These are phyloP conservation scores for Schizothecium vesticola DNA, from an alignment of 495 filamentous ascomycete genomes.

Conservation along the genomic window DNA sequence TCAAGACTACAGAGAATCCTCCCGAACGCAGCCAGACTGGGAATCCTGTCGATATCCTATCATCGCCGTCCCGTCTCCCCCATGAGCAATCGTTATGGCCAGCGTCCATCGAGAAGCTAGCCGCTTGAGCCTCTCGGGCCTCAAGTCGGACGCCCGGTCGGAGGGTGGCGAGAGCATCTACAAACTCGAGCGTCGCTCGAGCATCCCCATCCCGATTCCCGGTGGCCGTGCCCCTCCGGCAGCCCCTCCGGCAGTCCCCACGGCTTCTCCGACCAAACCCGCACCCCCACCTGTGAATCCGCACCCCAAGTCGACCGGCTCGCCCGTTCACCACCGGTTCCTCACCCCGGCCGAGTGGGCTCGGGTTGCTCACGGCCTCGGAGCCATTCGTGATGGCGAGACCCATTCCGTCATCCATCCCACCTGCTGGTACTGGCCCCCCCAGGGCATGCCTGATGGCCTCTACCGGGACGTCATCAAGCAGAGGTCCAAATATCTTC, in stretches of 20 bases:
- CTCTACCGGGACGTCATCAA: conserved; percentile 40
- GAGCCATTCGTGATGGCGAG: conserved; percentile 41
- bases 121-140: conserved; percentile 13
- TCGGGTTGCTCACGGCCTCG: conserved; percentile 40
- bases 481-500: conserved; percentile 36
- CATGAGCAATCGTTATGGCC: conserved; percentile 14
- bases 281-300: background rate
- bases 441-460: conserved; percentile 39
- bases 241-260: background rate
- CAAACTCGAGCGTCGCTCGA: conserved; percentile 21
- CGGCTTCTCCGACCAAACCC: background rate
- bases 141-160: conserved; percentile 10
- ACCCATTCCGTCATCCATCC: conserved; percentile 38
- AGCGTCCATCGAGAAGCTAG: conserved; percentile 8
- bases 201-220: conserved; percentile 21
- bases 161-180: conserved; percentile 20
- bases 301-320: conserved; percentile 1
- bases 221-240: conserved; percentile 1
- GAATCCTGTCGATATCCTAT: background rate
- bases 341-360: conserved; percentile 40
- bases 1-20: background rate
- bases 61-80: background rate
- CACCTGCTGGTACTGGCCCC: conserved; percentile 39
- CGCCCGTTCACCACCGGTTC: conserved; percentile 28
- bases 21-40: background rate